Evolutionary conservation across 2,329 filamentous ascomycete species (phyloP).

Genomic region (Pyricularia sp.): DNA sequence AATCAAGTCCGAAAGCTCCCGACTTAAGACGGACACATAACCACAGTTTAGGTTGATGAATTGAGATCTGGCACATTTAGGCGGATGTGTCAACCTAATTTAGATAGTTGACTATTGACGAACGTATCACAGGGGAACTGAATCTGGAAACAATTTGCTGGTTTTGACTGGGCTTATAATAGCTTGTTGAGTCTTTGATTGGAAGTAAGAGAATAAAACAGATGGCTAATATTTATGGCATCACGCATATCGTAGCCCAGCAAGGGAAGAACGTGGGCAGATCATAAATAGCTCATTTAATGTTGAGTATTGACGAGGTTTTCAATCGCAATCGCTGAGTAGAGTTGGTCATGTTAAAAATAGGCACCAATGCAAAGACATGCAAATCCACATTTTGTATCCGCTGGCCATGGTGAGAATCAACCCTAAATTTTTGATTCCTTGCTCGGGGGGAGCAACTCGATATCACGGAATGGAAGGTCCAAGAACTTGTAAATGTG

Average conservation of each 20-base stretch:
- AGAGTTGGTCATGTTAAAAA: no score
- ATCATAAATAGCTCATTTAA: not conserved
- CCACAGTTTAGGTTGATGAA: not conserved
- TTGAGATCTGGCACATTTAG: not conserved
- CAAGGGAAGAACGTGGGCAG: not conserved
- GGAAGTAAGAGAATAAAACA: not conserved
- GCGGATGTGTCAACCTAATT: no score
- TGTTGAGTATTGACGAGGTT: not conserved
- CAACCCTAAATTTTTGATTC: not conserved
- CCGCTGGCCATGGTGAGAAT: not conserved
- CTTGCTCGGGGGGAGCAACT: constrained; percentile 18
- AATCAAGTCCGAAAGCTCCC: not conserved
- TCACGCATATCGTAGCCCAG: not conserved
- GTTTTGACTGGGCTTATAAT: not conserved
- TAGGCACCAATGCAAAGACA: not conserved
- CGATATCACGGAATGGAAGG: constrained; percentile 47
- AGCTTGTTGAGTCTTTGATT: not conserved
- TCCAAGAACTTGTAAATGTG: constrained; percentile 60
- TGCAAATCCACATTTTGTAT: not conserved
- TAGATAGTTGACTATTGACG: not conserved
- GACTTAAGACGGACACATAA: not conserved
- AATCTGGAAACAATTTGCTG: not conserved
- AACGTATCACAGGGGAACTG: not conserved
- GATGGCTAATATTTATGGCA: not conserved
- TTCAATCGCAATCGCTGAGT: not conserved